Percentiles rank a stretch among this genome's conserved stretches.
phyloP scores from a whole-genome alignment of 257 asterid species.

The Anisodus tanguticus region DNA sequence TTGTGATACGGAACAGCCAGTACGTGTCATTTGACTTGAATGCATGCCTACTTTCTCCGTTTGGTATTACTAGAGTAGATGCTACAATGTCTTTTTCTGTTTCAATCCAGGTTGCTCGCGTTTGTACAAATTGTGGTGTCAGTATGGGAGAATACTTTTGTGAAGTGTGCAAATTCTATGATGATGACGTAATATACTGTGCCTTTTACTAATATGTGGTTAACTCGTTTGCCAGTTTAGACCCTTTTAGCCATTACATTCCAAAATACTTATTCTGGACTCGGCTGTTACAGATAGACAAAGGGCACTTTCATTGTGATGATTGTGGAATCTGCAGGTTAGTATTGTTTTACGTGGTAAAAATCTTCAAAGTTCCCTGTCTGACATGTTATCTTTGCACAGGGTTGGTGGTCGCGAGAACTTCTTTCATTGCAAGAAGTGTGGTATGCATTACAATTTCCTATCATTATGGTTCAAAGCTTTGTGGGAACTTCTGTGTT shows the following conservation, averaged over 20 bases:
- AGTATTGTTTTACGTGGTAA: constrained; percentile 19
- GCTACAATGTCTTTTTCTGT: not conserved
- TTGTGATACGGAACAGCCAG: constrained; percentile 97
- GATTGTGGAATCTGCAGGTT: constrained; percentile 98
- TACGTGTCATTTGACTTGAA: constrained; percentile 43
- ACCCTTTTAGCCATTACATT: not conserved
- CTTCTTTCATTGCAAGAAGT: constrained; percentile 89
- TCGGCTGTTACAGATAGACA: constrained; percentile 58
- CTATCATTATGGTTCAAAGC: not conserved
- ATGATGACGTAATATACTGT: constrained; percentile 72
- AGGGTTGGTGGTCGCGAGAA: constrained; percentile 92
- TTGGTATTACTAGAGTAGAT: not conserved
- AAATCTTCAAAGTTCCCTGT: not conserved
- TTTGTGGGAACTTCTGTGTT: not conserved
- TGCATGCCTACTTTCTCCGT: not conserved
- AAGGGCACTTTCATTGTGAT: constrained; percentile 89
- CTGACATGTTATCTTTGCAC: constrained; percentile 1
- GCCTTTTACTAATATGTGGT: not conserved
- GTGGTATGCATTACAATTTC: constrained; percentile 56
- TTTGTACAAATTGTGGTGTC: constrained; percentile 92
- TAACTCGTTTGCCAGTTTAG: not conserved
- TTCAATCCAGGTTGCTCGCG: constrained; percentile 64
- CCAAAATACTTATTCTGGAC: constrained; percentile 7
- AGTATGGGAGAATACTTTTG: constrained; percentile 98
- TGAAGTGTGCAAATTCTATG: constrained; percentile 80